Conservation (phyloP, 2,329 filamentous ascomycete genomes). For the Gnomoniopsis smithogilvyi region DNA sequence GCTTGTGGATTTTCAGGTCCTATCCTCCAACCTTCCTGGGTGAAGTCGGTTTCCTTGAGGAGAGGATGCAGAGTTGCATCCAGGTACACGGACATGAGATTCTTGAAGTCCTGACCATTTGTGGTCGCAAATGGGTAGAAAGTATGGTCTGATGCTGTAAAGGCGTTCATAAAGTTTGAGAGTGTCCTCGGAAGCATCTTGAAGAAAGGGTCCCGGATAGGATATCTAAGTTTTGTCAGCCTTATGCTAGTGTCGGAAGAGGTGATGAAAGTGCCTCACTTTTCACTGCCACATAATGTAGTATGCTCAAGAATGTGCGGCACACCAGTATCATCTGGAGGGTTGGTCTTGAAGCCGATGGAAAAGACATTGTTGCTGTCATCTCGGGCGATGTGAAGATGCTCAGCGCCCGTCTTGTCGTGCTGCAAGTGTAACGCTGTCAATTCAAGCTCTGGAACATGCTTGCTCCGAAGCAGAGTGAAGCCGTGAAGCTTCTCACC, state of each 20-base stretch:
- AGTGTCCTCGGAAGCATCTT: constrained; percentile 98
- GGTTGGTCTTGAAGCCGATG: constrained; percentile 98
- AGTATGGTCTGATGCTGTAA: constrained; percentile 93
- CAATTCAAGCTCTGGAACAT: constrained; percentile 90
- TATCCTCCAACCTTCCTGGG: constrained; percentile 94
- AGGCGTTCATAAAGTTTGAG: constrained; percentile 99
- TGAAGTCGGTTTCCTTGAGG: constrained; percentile 86
- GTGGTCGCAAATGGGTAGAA: constrained; percentile 98
- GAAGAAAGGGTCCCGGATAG: constrained; percentile 98
- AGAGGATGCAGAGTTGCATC: constrained; percentile 90
- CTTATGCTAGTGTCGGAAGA: not conserved
- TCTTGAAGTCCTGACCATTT: constrained; percentile 91
- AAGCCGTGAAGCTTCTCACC: constrained; percentile 92
- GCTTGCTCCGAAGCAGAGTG: constrained; percentile 82
- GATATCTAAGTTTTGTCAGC: constrained; percentile 61
- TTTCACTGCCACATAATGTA: constrained; percentile 90
- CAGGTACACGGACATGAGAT: constrained; percentile 93
- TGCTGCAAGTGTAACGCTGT: constrained; percentile 89
- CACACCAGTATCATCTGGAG: constrained; percentile 91
- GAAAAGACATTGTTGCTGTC: constrained; percentile 99
- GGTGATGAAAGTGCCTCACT: constrained; percentile 49
- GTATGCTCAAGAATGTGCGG: constrained; percentile 98
- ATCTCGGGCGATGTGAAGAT: constrained; percentile 89
- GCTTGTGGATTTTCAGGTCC: constrained; percentile 83
- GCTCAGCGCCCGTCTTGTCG: constrained; percentile 93